These are phyloP conservation scores for Podospora comata DNA, from an alignment of 495 filamentous ascomycete genomes.

Conservation along the genomic window DNA sequence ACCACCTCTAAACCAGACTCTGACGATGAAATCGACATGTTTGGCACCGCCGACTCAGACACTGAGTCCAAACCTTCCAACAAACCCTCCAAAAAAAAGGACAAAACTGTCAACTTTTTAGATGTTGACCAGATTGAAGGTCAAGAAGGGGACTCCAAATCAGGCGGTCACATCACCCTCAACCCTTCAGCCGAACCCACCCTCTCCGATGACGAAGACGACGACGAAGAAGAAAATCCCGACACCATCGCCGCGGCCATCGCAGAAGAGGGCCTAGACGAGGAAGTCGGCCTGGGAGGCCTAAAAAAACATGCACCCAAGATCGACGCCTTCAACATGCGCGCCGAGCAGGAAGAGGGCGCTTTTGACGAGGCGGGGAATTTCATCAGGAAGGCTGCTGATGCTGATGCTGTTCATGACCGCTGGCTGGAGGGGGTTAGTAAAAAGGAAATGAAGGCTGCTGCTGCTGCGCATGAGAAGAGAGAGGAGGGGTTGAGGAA, in stretches of 20 bases:
- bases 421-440: constrained; percentile 87
- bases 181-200: constrained; percentile 33
- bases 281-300: constrained; percentile 83
- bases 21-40: constrained; percentile 86
- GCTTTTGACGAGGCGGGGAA: constrained; percentile 87
- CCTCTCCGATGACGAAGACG: constrained; percentile 59
- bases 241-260: constrained; percentile 64
- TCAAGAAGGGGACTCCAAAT: constrained; percentile 70
- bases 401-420: constrained; percentile 89
- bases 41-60: constrained; percentile 61
- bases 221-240: constrained; percentile 70
- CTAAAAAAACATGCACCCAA: constrained; percentile 95
- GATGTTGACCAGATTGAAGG: constrained; percentile 77
- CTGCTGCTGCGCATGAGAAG: constrained; percentile 83
- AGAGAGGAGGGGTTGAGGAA: constrained; percentile 71
- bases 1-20: constrained; percentile 48
- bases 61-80: constrained; percentile 53
- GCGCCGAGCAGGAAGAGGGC: constrained; percentile 84
- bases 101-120: constrained; percentile 76
- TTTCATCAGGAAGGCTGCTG: constrained; percentile 81
- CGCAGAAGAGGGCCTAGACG: constrained; percentile 68
- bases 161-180: constrained; percentile 61
- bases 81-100: constrained; percentile 63
- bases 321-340: constrained; percentile 95
- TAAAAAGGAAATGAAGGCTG: constrained; percentile 87